Percentiles rank a stretch among this genome's conserved stretches.
phyloP scores from a whole-genome alignment of 2,329 filamentous ascomycete species.

The Amauroascus verrucosus region DNA sequence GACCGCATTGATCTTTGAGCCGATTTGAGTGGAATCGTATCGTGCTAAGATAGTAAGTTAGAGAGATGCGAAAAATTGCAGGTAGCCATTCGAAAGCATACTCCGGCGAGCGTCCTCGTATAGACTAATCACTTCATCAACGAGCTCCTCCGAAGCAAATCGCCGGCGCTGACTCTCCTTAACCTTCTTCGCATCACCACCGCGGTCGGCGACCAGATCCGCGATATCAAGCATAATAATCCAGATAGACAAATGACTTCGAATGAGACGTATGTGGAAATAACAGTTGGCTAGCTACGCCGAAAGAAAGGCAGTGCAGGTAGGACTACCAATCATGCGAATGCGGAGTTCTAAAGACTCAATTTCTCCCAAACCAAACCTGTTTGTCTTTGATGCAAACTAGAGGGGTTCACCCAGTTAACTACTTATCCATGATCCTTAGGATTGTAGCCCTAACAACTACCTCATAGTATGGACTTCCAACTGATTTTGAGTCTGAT shows the following conservation, averaged over 20 bases:
- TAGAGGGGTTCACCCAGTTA: slow-evolving; percentile 10
- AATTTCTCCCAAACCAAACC: background rate
- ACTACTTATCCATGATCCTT: too few relatives aligned
- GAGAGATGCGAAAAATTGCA: background rate
- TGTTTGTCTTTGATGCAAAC: slow-evolving; percentile 10
- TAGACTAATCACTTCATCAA: slow-evolving; percentile 80
- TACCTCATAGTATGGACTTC: too few relatives aligned
- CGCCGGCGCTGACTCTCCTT: slow-evolving; percentile 81
- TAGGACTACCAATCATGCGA: too few relatives aligned
- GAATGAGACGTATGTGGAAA: background rate
- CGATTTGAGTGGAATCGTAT: slow-evolving; percentile 69
- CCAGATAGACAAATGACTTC: background rate
- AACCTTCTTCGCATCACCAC: slow-evolving; percentile 83
- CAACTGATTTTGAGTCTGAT: background rate
- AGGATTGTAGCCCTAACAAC: too few relatives aligned
- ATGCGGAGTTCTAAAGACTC: background rate
- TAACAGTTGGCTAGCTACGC: background rate
- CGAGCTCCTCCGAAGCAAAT: slow-evolving; percentile 66
- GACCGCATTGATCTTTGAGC: slow-evolving; percentile 72
- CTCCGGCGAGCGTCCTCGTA: slow-evolving; percentile 77
- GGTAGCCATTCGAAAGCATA: slow-evolving; percentile 29
- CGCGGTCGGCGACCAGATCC: slow-evolving; percentile 75
- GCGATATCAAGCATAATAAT: slow-evolving; percentile 60
- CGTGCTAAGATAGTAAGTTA: slow-evolving; percentile 42
- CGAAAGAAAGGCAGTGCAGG: too few relatives aligned